These are phyloP conservation scores for Chenopodium album DNA, from an alignment of 148 eudicot species.

Conservation along the genomic window DNA sequence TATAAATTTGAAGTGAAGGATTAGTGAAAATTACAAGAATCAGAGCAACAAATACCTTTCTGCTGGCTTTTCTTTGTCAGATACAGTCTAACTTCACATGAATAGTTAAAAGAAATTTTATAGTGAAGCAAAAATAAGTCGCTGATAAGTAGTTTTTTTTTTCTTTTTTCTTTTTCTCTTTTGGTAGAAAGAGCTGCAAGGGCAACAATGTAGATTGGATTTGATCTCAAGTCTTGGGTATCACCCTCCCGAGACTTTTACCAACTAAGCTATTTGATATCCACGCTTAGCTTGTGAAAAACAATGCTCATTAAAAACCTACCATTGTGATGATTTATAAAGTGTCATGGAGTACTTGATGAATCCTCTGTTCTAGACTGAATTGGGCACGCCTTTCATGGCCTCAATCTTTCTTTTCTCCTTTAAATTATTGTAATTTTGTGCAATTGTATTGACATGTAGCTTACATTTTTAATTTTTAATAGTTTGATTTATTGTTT, in stretches of 20 bases:
- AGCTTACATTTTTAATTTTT: neutral
- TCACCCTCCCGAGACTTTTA: too few species aligned
- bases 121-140: neutral
- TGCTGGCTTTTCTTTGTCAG: neutral
- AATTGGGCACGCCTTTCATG: neutral
- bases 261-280: too few species aligned
- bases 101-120: neutral
- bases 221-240: too few species aligned
- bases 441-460: neutral
- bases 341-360: neutral
- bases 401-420: neutral
- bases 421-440: neutral
- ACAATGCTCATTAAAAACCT: neutral
- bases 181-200: too few species aligned
- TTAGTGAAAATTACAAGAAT: neutral
- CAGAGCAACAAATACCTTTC: neutral
- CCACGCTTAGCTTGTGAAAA: too few species aligned
- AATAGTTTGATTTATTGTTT: slow-evolving; percentile 17
- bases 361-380: neutral
- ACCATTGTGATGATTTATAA: neutral
- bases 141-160: neutral
- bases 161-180: too few species aligned
- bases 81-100: neutral
- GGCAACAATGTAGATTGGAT: too few species aligned
- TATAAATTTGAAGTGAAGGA: neutral